These are phyloP conservation scores for Pleoardoris graminearum DNA, from an alignment of 2,329 filamentous ascomycete genomes.

Conservation along the genomic window DNA sequence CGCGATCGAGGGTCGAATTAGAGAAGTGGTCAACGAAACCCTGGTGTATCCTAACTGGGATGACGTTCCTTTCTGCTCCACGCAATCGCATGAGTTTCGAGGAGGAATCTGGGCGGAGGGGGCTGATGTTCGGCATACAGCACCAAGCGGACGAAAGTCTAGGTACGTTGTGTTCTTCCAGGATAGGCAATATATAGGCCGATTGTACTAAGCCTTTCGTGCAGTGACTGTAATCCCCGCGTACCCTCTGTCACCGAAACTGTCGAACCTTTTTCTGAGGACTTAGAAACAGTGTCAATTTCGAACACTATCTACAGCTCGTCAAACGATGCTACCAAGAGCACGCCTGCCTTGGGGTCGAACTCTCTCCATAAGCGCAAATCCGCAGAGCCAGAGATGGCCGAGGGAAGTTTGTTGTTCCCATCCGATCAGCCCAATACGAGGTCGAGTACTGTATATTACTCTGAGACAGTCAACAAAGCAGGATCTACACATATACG, in stretches of 20 bases:
- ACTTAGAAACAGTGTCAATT: not conserved
- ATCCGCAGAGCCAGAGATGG: not conserved
- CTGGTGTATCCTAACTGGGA: slow-evolving; percentile 95
- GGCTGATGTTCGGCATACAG: not conserved
- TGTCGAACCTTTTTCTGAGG: not conserved
- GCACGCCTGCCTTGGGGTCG: not conserved
- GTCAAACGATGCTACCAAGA: not conserved
- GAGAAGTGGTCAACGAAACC: slow-evolving; percentile 90
- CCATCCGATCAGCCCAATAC: not conserved
- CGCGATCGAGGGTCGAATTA: slow-evolving; percentile 92
- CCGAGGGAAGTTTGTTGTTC: not conserved
- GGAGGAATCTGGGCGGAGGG: slow-evolving; percentile 76
- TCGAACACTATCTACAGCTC: not conserved
- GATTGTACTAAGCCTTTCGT: not conserved
- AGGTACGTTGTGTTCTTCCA: not conserved
- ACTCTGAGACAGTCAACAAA: too few relatives aligned
- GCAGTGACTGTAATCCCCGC: not conserved
- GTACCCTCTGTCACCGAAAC: not conserved
- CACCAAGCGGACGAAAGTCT: not conserved
- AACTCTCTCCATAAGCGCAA: not conserved
- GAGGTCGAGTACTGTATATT: too few relatives aligned
- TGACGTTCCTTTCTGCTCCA: slow-evolving; percentile 87
- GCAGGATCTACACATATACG: not conserved
- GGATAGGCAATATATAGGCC: not conserved
- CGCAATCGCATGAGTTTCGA: slow-evolving; percentile 73